Base-by-base conservation (phyloP, 768 basidiomycete genomes). In the Amanita inopinata region DNA sequence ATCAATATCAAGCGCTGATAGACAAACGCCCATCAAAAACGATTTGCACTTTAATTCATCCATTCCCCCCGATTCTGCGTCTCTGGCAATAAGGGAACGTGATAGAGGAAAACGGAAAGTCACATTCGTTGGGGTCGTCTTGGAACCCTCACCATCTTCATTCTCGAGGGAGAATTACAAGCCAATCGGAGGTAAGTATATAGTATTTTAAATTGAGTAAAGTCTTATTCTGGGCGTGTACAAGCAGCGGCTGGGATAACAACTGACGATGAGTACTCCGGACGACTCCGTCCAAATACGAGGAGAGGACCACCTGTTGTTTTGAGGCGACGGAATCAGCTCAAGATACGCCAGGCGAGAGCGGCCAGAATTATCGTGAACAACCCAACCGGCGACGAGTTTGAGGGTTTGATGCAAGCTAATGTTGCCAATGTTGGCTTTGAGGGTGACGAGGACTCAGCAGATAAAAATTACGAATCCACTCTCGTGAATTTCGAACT, bases 381-480 rank as follows among this genome's bases (percentile, higher is more conserved):
- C 33, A 1, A 8, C 22, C 22, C 14, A 17, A 17, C 34, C 9
- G 34, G 14, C 4, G 43, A 35, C 10, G 24, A 22, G 6, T 25
- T 44, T 4, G 43, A 36, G 18, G 25, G 9, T 9, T n/a, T 36
- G 10, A 24, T 44, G 27, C 14, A 44, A 14, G 43, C 43, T 4
- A 27, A 17, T 5, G 18, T 44, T 20, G 43, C 34, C 3, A 9
- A 24, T 18, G 4, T 37, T 19, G 18, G 35, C 6, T 37, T 30
- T 37, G 4, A 28, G n/a, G 7, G 27, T 15, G 41, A 18, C n/a
- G 14, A 9, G 8, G 24, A 15, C 5, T 37, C 34, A 14, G 34
- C 34, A 19, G 11, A 33, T 5, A 9, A 40, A 31, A 12, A 11
- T 7, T 15, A 31, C 15, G 12, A 1, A 2, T 17, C 18, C 9